A percentile compares a stretch with the other conserved stretches of the same genome.
phyloP scores from a whole-genome alignment of 2,329 filamentous ascomycete genomes.

The Aspergillus costaricaensis region DNA sequence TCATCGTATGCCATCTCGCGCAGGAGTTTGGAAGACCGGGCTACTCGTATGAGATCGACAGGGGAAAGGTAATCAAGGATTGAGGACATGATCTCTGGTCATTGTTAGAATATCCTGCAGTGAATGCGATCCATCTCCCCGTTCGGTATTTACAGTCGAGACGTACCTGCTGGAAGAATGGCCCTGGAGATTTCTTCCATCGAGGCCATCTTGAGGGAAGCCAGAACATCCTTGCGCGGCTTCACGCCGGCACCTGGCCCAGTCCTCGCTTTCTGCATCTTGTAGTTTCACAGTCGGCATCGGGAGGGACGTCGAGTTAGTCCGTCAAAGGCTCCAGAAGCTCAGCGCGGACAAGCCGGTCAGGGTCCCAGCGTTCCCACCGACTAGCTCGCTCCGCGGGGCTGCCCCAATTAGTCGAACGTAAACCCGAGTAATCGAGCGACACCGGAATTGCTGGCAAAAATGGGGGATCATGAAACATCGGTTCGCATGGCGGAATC shows the following conservation, averaged over 20 bases:
- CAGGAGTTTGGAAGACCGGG: constrained; percentile 79
- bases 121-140: background rate
- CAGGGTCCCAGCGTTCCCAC: constrained; percentile 11
- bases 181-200: constrained; percentile 74
- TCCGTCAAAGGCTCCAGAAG: constrained; percentile 7
- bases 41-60: constrained; percentile 80
- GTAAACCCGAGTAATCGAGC: constrained; percentile 1
- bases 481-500: background rate
- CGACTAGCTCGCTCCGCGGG: constrained; percentile 15
- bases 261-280: constrained; percentile 55
- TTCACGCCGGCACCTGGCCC: constrained; percentile 34
- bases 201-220: constrained; percentile 75
- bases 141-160: background rate
- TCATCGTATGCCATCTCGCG: constrained; percentile 99
- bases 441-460: background rate
- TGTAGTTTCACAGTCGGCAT: constrained; percentile 30
- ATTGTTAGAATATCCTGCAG: constrained; percentile 25
- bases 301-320: constrained; percentile 19
- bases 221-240: constrained; percentile 61
- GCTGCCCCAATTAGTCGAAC: constrained; percentile 11
- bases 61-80: constrained; percentile 90
- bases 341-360: constrained; percentile 15
- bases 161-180: constrained; percentile 75
- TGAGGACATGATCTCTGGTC: constrained; percentile 76
- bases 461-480: background rate